These are phyloP conservation scores for Phyllosticta capitalensis DNA, from an alignment of 2,329 filamentous ascomycete species.

Conservation along the genomic window DNA sequence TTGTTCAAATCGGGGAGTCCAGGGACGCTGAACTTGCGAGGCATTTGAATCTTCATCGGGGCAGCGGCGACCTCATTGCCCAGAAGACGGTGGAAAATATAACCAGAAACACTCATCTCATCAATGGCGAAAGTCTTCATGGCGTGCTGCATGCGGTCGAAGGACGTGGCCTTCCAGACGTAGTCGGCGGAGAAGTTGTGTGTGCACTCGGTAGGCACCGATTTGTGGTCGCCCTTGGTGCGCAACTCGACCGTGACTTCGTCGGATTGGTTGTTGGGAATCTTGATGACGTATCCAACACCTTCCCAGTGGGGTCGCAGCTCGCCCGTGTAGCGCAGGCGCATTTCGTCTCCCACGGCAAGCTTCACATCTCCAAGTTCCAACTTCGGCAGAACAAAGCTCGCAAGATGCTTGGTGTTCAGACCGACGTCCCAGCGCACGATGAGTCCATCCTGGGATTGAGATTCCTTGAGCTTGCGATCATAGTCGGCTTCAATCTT, in stretches of 20 bases:
- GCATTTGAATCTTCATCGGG: constrained; percentile 90
- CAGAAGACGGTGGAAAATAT: constrained; percentile 94
- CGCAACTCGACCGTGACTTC: constrained; percentile 93
- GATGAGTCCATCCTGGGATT: constrained; percentile 89
- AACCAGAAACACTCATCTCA: constrained; percentile 96
- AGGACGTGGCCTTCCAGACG: constrained; percentile 98
- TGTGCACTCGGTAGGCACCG: constrained; percentile 88
- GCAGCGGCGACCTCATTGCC: constrained; percentile 91
- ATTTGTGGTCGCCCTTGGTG: constrained; percentile 91
- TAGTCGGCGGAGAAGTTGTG: constrained; percentile 98
- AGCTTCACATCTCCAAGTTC: constrained; percentile 97
- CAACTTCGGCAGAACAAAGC: constrained; percentile 91
- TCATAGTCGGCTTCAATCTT: constrained; percentile 99
- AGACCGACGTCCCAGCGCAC: constrained; percentile 92
- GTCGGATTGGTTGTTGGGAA: constrained; percentile 97
- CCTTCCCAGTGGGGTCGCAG: constrained; percentile 89
- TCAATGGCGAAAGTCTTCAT: constrained; percentile 99
- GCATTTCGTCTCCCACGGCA: constrained; percentile 97
- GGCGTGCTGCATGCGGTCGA: constrained; percentile 96
- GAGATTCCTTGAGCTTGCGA: constrained; percentile 95
- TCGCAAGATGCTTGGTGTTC: constrained; percentile 95
- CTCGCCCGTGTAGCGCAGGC: constrained; percentile 91
- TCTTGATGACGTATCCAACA: constrained; percentile 98
- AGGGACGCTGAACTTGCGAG: constrained; percentile 93
- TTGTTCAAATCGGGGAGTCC: constrained; percentile 89